Base-by-base conservation (phyloP, 371 early-diverging fungal species). In the Phascolomyces articulosus region DNA sequence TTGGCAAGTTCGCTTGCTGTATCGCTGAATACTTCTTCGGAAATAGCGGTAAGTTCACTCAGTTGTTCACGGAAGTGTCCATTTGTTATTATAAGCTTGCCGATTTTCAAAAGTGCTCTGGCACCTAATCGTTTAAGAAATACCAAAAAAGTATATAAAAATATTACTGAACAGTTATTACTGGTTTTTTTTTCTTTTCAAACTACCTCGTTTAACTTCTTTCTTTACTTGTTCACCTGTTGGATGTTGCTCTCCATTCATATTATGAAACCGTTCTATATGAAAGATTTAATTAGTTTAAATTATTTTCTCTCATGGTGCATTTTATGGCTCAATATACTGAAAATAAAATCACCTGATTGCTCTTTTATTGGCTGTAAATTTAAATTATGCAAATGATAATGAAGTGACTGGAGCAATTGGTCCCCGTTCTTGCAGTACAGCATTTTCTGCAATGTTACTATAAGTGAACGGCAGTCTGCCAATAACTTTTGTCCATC, bases 381-480 rank as follows among this genome's bases (percentile, higher is more conserved):
- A 4, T 24, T 51, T 4, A 51, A 24, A 13, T 65, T 65, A 26
- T 69, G 68, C 20, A 76, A 55, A 47, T 89, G 88, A 67, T 84
- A 85, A 51, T 86, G 72, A 55, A 87, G 81, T 31, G 82, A 76
- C 58, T 90, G 90, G 55, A 88, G 82, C 20, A 84, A 64, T 56
- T 88, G 87, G 40, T 88, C 84, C 48, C 66, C 68, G 60, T 90
- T 90, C 72, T 87, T 88, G 24, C 67, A 78, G 2, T 66, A 55
- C 28, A 90, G 55, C 29, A 85, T 69, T 4, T 64, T 79, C 34
- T 80, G 70, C 26, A 80, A 49, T 2, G 83, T 82, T 4, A 65
- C 60, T 18, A 86, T 44, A 13, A 88, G 64, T 31, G 78, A 63
- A 24, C 79, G 72, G 38, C 85, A 75, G 53, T 84, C 85, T n/a